Base-by-base conservation (phyloP, 2,329 filamentous ascomycete genomes). In the Alternaria burnsii region DNA sequence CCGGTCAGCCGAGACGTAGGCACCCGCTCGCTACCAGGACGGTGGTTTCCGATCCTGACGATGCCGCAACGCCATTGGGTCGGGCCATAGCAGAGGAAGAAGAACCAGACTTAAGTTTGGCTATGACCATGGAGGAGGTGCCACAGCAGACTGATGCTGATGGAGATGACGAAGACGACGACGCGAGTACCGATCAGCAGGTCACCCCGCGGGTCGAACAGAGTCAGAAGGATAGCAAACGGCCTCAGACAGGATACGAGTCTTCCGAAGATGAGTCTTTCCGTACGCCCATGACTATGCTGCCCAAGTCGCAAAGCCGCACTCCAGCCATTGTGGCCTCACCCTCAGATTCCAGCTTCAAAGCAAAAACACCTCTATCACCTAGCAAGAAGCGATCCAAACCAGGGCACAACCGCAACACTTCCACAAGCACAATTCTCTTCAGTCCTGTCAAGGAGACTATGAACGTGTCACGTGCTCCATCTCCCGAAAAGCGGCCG, bases 391-490 rank as follows among this genome's bases (percentile, higher is more conserved):
- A 54, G 24, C 67, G 66, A 12, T 55, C 50, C 50, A 78, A 73
- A 41, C 67, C 66, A n/a, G 64, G 82, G 5, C 93, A 97, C 71
- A 85, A 81, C 56, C 89, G 93, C 38, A 93, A 92, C 12, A 77
- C 90, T 4, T 97, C 94, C 0, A 91, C 88, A 20, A 92, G 89
- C 68, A 97, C 94, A 0, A 93, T 96, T 55, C 82, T 97, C 1
- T 97, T 91, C 79, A 93, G 91, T 34, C 93, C 93, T 6, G 69
- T 69, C 77, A 72, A 80, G 62, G 71, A 78, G 40, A 77, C 78
- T 4, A 76, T 79, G 7, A 73, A 78, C 3, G 68, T 79, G 2
- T 78, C 80, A 7, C 63, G 63, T 9, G 67, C 76, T 18, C 68
- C 59, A 7, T 76, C 76, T 9, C 74, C 75, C 5, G 66, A 70